Conservation (phyloP, 257 asterid species). For the Leonotis leonurus region DNA sequence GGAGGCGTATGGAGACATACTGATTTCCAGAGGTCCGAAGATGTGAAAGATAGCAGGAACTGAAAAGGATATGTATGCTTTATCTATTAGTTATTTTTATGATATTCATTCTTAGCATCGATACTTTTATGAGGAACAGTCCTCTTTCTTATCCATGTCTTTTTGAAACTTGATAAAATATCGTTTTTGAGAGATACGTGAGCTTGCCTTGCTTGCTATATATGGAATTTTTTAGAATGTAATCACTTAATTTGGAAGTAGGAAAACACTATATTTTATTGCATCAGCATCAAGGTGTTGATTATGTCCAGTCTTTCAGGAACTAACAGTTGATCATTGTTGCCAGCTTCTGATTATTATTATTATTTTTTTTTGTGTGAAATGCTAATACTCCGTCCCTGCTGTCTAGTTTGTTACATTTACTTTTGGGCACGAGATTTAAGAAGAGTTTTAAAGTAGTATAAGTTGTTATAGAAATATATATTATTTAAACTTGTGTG, state of each 20-base stretch:
- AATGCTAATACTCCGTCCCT: too few species aligned
- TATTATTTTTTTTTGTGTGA: too few species aligned
- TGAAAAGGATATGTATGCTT: background rate
- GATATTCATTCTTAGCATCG: background rate
- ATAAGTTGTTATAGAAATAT: too few species aligned
- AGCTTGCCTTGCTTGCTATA: too few species aligned
- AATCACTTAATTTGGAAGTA: background rate
- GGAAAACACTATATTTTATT: background rate
- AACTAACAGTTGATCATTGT: too few species aligned
- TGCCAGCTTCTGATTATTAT: too few species aligned
- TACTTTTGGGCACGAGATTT: too few species aligned
- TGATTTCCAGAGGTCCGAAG: conserved; percentile 71
- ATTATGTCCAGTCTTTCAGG: too few species aligned
- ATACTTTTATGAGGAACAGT: conserved; percentile 6
- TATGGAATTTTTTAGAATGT: background rate
- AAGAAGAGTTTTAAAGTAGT: too few species aligned
- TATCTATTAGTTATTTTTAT: conserved; percentile 8
- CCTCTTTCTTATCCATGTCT: background rate
- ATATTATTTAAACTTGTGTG: too few species aligned
- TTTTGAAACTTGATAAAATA: background rate
- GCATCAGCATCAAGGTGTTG: background rate
- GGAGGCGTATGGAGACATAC: conserved; percentile 67
- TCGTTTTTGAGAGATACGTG: background rate
- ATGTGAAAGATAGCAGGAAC: conserved; percentile 37
- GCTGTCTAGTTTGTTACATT: too few species aligned